phyloP scores from a whole-genome alignment of 2,329 filamentous ascomycete species.

The Beauveria scarabaeidicola region DNA sequence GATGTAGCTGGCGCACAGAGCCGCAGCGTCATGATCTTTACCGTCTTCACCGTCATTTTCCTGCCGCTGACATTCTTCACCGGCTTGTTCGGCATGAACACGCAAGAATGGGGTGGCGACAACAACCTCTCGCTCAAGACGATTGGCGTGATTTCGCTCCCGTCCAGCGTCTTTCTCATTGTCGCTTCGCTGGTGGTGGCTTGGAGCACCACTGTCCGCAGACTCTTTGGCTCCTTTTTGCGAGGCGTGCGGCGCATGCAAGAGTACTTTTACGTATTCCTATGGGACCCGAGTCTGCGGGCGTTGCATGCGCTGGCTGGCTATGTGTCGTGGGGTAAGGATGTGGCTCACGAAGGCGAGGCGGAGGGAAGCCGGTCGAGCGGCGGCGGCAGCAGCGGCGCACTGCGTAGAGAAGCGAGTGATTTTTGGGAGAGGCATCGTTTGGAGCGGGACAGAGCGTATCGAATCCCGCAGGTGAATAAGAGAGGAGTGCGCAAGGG shows the following conservation, averaged over 20 bases:
- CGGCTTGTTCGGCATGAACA: slow-evolving; percentile 57
- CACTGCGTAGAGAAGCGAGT: slow-evolving; percentile 25
- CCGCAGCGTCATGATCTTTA: slow-evolving; percentile 58
- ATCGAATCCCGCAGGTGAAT: slow-evolving; percentile 32
- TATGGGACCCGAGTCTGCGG: slow-evolving; percentile 18
- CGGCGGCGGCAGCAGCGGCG: slow-evolving; percentile 12
- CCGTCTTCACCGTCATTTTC: slow-evolving; percentile 55
- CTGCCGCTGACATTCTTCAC: slow-evolving; percentile 58
- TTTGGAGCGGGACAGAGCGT: slow-evolving; percentile 30
- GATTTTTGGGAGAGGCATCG: slow-evolving; percentile 35
- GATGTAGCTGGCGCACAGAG: slow-evolving; percentile 55
- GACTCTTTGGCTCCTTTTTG: slow-evolving; percentile 20
- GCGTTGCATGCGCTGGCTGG: background rate
- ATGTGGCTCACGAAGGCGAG: background rate
- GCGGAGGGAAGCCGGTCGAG: slow-evolving; percentile 15
- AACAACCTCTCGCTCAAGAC: slow-evolving; percentile 34
- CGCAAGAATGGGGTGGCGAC: slow-evolving; percentile 47
- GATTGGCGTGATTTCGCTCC: slow-evolving; percentile 42
- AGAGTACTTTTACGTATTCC: slow-evolving; percentile 17
- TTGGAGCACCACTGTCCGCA: slow-evolving; percentile 41
- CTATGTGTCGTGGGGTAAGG: background rate
- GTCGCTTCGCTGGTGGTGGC: slow-evolving; percentile 43
- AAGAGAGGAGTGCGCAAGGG: slow-evolving; percentile 15
- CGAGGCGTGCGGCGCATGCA: slow-evolving; percentile 10
- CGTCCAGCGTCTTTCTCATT: slow-evolving; percentile 40